These are phyloP conservation scores for Datura wrightii DNA, from an alignment of 257 asterid species.

Conservation along the genomic window DNA sequence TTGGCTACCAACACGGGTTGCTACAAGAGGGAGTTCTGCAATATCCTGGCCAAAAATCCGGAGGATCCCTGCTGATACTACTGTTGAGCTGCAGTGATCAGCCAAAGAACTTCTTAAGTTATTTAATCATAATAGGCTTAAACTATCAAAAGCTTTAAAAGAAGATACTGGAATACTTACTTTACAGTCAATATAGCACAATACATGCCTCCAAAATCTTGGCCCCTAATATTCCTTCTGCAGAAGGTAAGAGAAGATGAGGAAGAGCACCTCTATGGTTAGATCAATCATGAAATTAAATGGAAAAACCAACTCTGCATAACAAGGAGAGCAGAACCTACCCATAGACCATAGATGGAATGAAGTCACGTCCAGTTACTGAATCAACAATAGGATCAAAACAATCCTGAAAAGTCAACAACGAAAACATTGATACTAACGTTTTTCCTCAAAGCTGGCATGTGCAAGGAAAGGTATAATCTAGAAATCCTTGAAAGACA, in stretches of 20 bases:
- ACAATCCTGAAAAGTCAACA: constrained; percentile 68
- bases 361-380: constrained; percentile 95
- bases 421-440: neutral
- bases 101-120: constrained; percentile 31
- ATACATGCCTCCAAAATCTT: constrained; percentile 94
- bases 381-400: constrained; percentile 95
- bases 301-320: constrained; percentile 7
- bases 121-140: constrained; percentile 19
- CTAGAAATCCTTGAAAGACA: constrained; percentile 18
- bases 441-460: constrained; percentile 13
- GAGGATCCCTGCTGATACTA: constrained; percentile 91
- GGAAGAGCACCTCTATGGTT: constrained; percentile 23
- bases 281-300: constrained; percentile 22
- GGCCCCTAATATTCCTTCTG: constrained; percentile 97
- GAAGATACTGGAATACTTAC: constrained; percentile 42
- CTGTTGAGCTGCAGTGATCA: constrained; percentile 76
- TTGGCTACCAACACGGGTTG: constrained; percentile 75
- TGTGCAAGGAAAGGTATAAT: constrained; percentile 2
- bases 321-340: constrained; percentile 44
- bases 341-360: constrained; percentile 99
- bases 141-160: neutral
- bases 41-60: constrained; percentile 89
- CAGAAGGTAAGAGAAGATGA: constrained; percentile 26
- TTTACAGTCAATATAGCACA: constrained; percentile 90
- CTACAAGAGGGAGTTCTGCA: constrained; percentile 97